Conservation (phyloP, 2,329 filamentous ascomycete species). For the Colletotrichum liaoningense region DNA sequence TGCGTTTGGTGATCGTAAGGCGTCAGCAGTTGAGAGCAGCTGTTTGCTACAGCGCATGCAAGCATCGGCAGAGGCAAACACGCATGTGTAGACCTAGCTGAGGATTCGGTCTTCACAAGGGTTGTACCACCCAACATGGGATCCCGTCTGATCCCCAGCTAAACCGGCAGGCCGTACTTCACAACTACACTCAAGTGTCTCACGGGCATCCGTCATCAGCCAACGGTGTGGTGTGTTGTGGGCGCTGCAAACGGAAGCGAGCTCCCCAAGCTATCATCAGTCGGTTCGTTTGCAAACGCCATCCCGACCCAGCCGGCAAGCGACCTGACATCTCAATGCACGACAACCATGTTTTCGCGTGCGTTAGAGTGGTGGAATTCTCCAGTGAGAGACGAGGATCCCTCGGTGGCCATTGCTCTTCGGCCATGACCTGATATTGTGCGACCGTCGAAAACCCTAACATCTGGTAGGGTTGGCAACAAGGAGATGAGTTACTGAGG, state of each 20-base stretch:
- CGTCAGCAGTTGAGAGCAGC: neutral
- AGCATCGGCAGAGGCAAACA: constrained; percentile 3
- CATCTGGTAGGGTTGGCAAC: neutral
- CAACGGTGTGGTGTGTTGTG: neutral
- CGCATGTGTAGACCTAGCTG: neutral
- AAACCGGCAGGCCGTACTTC: neutral
- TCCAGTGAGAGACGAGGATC: neutral
- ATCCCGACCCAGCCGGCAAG: neutral
- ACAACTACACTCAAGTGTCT: neutral
- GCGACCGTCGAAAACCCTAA: neutral
- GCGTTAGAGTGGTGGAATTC: neutral
- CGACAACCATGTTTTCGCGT: neutral
- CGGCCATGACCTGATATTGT: neutral
- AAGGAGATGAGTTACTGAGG: neutral
- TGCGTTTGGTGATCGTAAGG: neutral
- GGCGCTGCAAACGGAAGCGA: neutral
- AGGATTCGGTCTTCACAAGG: neutral
- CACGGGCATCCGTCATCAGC: neutral
- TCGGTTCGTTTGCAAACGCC: neutral
- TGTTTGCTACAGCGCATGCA: constrained; percentile 17
- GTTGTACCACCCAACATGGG: neutral
- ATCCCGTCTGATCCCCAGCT: neutral
- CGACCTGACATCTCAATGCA: neutral
- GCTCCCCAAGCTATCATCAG: neutral
- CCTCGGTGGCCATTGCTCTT: neutral